Evolutionary conservation across 2,329 filamentous ascomycete genomes (phyloP).

Genomic region (Arthrobotrys conoides): DNA sequence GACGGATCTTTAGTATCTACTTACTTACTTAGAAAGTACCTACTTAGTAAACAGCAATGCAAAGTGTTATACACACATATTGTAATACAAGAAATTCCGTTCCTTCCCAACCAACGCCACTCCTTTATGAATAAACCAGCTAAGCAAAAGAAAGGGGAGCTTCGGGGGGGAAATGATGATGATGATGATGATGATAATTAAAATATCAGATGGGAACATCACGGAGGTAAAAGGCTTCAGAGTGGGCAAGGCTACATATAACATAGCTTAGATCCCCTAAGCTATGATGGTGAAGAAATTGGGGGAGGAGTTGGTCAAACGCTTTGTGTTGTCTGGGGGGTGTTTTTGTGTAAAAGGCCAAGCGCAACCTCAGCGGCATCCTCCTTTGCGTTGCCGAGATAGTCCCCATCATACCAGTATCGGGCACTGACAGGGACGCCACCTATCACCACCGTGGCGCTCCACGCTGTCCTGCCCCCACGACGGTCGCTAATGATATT

Average conservation of each 20-base stretch:
- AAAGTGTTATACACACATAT: conserved; percentile 28
- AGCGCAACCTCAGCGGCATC: conserved; percentile 89
- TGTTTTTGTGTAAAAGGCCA: conserved; percentile 65
- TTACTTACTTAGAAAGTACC: no score
- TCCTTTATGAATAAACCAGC: conserved; percentile 9
- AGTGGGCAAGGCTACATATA: no score
- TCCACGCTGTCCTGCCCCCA: conserved; percentile 59
- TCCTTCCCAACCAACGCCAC: conserved; percentile 42
- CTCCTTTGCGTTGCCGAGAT: conserved; percentile 87
- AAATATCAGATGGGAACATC: background rate
- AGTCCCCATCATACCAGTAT: conserved; percentile 92
- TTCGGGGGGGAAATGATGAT: background rate
- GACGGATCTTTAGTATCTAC: background rate
- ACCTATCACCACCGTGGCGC: conserved; percentile 76
- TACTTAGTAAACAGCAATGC: conserved; percentile 13
- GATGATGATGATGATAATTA: background rate
- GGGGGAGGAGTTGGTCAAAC: background rate
- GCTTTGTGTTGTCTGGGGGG: background rate
- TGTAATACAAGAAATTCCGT: conserved; percentile 19
- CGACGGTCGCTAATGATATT: conserved; percentile 56
- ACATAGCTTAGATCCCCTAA: no score
- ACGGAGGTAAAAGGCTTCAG: no score
- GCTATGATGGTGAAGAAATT: background rate
- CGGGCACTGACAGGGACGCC: conserved; percentile 77
- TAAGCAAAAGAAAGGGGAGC: background rate